These are phyloP conservation scores for Intubia oerlemansii DNA, from an alignment of 2,329 filamentous ascomycete genomes.

Conservation along the genomic window DNA sequence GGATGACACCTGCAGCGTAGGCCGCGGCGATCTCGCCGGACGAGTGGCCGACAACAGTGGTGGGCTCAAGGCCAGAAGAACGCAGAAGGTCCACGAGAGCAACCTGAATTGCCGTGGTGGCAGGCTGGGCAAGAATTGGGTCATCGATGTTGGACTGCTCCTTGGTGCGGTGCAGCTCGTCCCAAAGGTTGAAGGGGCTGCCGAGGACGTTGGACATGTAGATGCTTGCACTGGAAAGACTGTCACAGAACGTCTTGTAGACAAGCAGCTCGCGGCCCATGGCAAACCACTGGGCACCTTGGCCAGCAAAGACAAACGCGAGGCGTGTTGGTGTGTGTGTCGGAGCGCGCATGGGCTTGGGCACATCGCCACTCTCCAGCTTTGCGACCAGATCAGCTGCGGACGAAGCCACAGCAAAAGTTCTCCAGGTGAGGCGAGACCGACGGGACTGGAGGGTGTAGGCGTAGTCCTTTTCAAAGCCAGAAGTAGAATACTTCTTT, in stretches of 20 bases:
- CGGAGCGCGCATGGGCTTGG: slow-evolving; percentile 4
- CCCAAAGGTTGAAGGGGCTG: slow-evolving; percentile 10
- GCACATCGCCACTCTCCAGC: slow-evolving; percentile 9
- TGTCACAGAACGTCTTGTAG: slow-evolving; percentile 11
- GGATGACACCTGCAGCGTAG: slow-evolving; percentile 12
- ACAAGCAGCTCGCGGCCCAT: slow-evolving; percentile 17
- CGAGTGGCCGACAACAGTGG: slow-evolving; percentile 15
- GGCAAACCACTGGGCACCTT: slow-evolving; percentile 16
- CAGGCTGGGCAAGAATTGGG: slow-evolving; percentile 12
- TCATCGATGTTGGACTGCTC: slow-evolving; percentile 9
- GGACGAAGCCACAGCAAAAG: slow-evolving; percentile 4
- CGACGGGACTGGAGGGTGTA: slow-evolving; percentile 7
- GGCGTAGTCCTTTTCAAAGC: slow-evolving; percentile 5
- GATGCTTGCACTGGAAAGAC: slow-evolving; percentile 11
- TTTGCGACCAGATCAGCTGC: slow-evolving; percentile 8
- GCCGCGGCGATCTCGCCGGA: slow-evolving; percentile 18
- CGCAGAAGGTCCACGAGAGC: slow-evolving; percentile 14
- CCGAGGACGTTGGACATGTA: slow-evolving; percentile 9
- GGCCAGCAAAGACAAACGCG: slow-evolving; percentile 15
- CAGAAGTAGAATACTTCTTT: background rate
- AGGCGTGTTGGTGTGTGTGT: slow-evolving; percentile 4
- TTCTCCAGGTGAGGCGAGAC: slow-evolving; percentile 5
- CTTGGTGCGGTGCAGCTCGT: slow-evolving; percentile 5
- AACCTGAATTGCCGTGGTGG: slow-evolving; percentile 15
- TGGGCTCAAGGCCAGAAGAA: slow-evolving; percentile 10